These are phyloP conservation scores for Phaeosphaeriaceae sp. DNA, from an alignment of 2,329 filamentous ascomycete species.

Conservation along the genomic window DNA sequence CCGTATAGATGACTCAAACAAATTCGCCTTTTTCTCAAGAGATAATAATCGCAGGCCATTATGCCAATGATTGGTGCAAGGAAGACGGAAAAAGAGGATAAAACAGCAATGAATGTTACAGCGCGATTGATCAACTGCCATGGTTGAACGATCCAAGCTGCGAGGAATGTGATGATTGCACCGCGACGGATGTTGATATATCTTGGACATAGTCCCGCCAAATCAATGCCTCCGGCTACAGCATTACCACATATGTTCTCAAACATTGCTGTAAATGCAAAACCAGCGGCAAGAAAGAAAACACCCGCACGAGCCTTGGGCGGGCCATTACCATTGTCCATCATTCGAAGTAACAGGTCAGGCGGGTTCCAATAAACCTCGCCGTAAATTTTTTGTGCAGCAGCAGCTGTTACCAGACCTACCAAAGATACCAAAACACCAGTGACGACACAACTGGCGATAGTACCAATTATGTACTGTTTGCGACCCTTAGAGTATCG, in stretches of 20 bases:
- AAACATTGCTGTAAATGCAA: constrained; percentile 49
- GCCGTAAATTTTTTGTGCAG: constrained; percentile 46
- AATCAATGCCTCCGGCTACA: constrained; percentile 45
- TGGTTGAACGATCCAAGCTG: constrained; percentile 45
- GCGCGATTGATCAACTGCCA: constrained; percentile 49
- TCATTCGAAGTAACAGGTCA: constrained; percentile 54
- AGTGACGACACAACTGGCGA: constrained; percentile 49
- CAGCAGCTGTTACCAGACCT: constrained; percentile 52
- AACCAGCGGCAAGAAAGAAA: constrained; percentile 46
- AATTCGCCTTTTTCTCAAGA: constrained; percentile 45
- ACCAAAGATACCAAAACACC: constrained; percentile 52
- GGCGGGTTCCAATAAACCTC: constrained; percentile 51
- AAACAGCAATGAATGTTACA: constrained; percentile 45
- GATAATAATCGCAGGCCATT: constrained; percentile 49
- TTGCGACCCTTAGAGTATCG: constrained; percentile 49
- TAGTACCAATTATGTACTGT: constrained; percentile 50
- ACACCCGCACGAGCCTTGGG: constrained; percentile 44
- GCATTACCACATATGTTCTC: constrained; percentile 49
- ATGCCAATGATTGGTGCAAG: constrained; percentile 49
- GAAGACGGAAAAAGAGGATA: constrained; percentile 53
- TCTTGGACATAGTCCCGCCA: constrained; percentile 42
- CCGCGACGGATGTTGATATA: constrained; percentile 46
- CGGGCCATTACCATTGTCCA: constrained; percentile 52
- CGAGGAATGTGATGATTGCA: constrained; percentile 45
- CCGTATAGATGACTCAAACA: constrained; percentile 48